Conservation (phyloP, 768 basidiomycete species). For the Rhizopogon vinicolor region DNA sequence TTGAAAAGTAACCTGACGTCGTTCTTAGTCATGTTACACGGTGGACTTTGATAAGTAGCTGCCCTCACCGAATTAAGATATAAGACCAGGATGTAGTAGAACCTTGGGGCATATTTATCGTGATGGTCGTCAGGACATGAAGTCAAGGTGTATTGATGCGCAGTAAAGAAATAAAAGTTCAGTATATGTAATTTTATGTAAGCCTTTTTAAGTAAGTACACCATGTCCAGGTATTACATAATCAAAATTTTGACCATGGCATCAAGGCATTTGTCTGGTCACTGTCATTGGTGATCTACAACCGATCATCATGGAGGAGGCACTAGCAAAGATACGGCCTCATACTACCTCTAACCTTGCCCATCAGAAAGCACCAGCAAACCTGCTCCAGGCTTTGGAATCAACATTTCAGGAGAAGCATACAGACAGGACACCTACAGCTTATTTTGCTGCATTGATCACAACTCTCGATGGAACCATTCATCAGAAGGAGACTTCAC, state of each 20-base stretch:
- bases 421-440: conserved; percentile 69
- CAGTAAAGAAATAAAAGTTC: too few relatives aligned
- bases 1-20: conserved; percentile 57
- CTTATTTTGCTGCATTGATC: conserved; percentile 91
- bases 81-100: conserved; percentile 61
- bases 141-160: too few relatives aligned
- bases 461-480: conserved; percentile 80
- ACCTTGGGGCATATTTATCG: conserved; percentile 29
- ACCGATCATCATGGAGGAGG: conserved; percentile 47
- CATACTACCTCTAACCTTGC: conserved; percentile 76
- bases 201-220: too few relatives aligned
- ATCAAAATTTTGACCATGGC: conserved; percentile 24
- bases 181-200: too few relatives aligned
- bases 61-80: conserved; percentile 55
- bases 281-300: neutral
- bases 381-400: conserved; percentile 81
- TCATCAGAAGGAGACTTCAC: conserved; percentile 50
- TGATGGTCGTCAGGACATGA: conserved; percentile 6
- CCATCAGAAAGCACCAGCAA: conserved; percentile 88
- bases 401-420: conserved; percentile 67
- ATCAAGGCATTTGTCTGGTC: neutral
- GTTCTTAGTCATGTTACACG: neutral
- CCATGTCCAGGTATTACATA: conserved; percentile 18
- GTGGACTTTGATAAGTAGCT: neutral
- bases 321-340: conserved; percentile 80